Conservation (phyloP, 805 yeast genomes). For the Blastobotrys americana region DNA sequence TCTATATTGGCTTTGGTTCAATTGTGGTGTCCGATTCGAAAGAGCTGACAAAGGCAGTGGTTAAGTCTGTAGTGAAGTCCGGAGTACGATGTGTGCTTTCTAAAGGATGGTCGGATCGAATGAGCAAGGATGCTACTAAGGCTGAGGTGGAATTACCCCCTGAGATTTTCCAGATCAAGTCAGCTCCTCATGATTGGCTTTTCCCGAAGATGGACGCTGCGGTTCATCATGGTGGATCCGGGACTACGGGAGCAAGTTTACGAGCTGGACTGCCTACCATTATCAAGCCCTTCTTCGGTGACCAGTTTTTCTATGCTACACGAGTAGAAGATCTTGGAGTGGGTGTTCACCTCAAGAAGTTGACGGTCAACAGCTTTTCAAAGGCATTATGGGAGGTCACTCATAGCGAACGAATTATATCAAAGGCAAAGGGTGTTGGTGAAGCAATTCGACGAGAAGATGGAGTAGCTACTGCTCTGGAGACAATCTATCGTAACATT, state of each 20-base stretch:
- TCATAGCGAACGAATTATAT: conserved; percentile 56
- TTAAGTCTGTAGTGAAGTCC: conserved; percentile 69
- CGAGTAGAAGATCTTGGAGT: conserved; percentile 86
- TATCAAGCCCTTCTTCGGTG: conserved; percentile 93
- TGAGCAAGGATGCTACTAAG: conserved; percentile 29
- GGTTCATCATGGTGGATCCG: conserved; percentile 96
- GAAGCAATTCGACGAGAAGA: conserved; percentile 59
- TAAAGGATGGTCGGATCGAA: conserved; percentile 91
- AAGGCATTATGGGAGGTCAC: conserved; percentile 66
- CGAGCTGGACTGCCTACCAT: conserved; percentile 84
- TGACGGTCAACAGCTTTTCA: conserved; percentile 55
- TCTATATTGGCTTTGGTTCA: conserved; percentile 93
- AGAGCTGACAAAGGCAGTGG: conserved; percentile 67
- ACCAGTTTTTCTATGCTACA: conserved; percentile 85
- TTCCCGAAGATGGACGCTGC: conserved; percentile 87
- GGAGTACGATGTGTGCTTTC: conserved; percentile 82
- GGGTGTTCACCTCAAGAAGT: conserved; percentile 62
- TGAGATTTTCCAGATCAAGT: conserved; percentile 60
- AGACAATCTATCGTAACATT: conserved; percentile 67
- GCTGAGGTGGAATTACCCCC: conserved; percentile 49
- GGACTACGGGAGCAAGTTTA: conserved; percentile 89
- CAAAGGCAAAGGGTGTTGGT: conserved; percentile 60
- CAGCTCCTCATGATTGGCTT: conserved; percentile 90
- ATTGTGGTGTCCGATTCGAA: conserved; percentile 82
- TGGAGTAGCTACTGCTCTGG: conserved; percentile 75